Evolutionary conservation across 257 asterid species (phyloP).

Genomic region (Nicotiana undulata): DNA sequence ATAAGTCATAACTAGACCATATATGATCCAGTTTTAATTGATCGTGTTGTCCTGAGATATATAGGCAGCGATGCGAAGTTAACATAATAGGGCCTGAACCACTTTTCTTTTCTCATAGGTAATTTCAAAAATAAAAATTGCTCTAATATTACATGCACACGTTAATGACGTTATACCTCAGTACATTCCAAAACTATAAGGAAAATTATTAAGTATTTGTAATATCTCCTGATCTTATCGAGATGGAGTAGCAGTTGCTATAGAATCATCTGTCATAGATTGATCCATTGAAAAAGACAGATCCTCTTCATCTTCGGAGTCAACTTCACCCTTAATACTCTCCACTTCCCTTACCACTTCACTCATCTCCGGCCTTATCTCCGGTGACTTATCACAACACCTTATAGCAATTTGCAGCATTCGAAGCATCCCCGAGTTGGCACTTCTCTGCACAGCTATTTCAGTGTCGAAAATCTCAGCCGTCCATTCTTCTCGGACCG

Average conservation of each 20-base stretch:
- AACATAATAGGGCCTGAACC: no score
- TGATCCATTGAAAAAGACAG: conserved; percentile 35
- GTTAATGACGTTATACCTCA: background rate
- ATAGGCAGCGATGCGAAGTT: no score
- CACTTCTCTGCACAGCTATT: conserved; percentile 55
- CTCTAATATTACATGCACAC: background rate
- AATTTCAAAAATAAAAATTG: no score
- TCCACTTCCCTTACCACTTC: conserved; percentile 54
- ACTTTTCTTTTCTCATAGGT: no score
- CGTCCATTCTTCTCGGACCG: conserved; percentile 91
- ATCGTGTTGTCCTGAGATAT: no score
- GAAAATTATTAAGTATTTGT: background rate
- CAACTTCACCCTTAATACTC: conserved; percentile 25
- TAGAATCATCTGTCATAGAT: conserved; percentile 57
- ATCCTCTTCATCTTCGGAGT: conserved; percentile 50
- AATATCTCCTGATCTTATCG: background rate
- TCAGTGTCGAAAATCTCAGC: conserved; percentile 83
- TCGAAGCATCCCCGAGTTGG: conserved; percentile 56
- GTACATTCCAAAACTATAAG: background rate
- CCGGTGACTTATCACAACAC: conserved; percentile 60
- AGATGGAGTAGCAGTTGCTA: conserved; percentile 27
- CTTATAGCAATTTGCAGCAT: conserved; percentile 55
- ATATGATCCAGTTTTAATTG: no score
- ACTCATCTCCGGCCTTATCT: conserved; percentile 56
- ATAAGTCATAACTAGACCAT: no score